A percentile compares a stretch with the other conserved stretches of the same genome.
phyloP scores from a whole-genome alignment of 1,284 basidiomycete species.

The Apiotrichum domesticum region DNA sequence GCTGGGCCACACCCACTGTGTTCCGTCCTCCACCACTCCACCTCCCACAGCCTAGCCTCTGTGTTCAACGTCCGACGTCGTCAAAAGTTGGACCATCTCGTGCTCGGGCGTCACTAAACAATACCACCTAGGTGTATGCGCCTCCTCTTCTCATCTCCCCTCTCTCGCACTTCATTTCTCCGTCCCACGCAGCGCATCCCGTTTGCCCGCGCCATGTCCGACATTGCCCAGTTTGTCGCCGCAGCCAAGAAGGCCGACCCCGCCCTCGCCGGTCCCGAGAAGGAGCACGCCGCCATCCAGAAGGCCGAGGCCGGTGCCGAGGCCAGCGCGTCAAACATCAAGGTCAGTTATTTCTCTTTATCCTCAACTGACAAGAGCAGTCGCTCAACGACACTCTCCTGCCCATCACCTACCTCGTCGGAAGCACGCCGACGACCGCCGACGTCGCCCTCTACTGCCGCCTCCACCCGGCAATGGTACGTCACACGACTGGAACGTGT shows the following conservation, averaged over 20 bases:
- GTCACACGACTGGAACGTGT: too few species aligned
- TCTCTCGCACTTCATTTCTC: not conserved
- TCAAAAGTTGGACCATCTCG: too few species aligned
- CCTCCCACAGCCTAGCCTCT: too few species aligned
- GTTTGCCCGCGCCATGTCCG: conserved; percentile 29
- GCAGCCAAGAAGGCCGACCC: conserved; percentile 40
- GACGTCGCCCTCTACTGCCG: conserved; percentile 79
- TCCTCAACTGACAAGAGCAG: conserved; percentile 46
- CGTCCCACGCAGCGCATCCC: conserved; percentile 1
- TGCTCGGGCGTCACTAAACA: not conserved
- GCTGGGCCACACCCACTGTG: too few species aligned
- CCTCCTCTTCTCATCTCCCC: conserved; percentile 1
- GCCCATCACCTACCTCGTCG: conserved; percentile 73
- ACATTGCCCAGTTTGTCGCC: conserved; percentile 36
- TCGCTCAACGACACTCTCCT: conserved; percentile 65
- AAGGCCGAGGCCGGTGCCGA: conserved; percentile 35
- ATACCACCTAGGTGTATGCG: not conserved
- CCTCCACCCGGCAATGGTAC: conserved; percentile 69
- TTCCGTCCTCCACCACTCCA: too few species aligned
- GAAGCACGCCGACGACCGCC: conserved; percentile 71
- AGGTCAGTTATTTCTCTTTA: conserved; percentile 17
- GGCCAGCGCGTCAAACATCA: conserved; percentile 32
- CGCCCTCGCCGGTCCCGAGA: conserved; percentile 34
- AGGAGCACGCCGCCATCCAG: conserved; percentile 37
- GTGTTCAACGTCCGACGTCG: too few species aligned